phyloP scores from a whole-genome alignment of 164 flowering plant genomes.

The Berberis thunbergii region DNA sequence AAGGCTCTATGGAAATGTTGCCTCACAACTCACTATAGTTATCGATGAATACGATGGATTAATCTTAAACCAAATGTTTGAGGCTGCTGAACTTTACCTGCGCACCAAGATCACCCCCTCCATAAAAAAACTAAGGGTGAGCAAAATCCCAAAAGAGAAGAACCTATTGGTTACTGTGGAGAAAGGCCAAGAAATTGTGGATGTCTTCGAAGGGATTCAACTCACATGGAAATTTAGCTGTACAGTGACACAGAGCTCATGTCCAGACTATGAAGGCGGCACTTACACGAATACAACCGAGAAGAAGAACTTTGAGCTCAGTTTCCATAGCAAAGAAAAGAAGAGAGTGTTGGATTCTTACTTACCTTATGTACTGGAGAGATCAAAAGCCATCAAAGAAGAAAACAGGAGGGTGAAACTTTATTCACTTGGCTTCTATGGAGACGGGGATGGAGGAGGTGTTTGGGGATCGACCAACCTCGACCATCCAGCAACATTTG shows the following conservation, averaged over 20 bases:
- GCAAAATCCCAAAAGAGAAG: conserved; percentile 20
- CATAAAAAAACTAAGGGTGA: conserved; percentile 13
- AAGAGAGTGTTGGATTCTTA: conserved; percentile 22
- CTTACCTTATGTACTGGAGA: conserved; percentile 21
- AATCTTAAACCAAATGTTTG: conserved; percentile 25
- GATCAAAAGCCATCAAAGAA: conserved; percentile 17
- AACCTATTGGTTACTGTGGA: conserved; percentile 19
- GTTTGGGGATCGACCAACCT: conserved; percentile 11
- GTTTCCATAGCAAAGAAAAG: conserved; percentile 27
- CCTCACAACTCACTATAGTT: conserved; percentile 6
- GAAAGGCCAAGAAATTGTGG: conserved; percentile 2
- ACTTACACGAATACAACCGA: neutral
- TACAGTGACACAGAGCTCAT: neutral
- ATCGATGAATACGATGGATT: conserved; percentile 34
- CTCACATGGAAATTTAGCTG: neutral
- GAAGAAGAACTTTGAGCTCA: conserved; percentile 24
- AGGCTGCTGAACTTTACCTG: conserved; percentile 26
- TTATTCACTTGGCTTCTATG: conserved; percentile 10
- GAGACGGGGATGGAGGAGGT: neutral
- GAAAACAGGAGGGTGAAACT: conserved; percentile 23
- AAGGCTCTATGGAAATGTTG: conserved; percentile 1
- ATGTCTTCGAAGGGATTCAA: neutral
- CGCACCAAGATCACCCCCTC: conserved; percentile 20
- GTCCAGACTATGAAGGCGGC: too few species aligned
- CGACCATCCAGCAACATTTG: conserved; percentile 49